Evolutionary conservation across 2,329 filamentous ascomycete genomes (phyloP).

Genomic region (Pyrenochaeta sp.): DNA sequence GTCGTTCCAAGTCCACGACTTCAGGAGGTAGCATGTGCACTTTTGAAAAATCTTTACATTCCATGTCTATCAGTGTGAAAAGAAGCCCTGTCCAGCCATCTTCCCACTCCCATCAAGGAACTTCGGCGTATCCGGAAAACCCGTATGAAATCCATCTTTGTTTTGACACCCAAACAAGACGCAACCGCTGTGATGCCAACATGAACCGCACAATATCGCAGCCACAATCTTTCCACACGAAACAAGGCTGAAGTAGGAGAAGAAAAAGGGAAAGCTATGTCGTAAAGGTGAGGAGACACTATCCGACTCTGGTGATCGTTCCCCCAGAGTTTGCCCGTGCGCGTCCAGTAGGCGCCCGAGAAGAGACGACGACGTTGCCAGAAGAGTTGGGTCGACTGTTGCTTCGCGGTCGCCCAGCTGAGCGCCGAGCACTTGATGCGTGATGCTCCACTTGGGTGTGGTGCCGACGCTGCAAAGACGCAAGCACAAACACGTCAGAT

Average conservation of each 20-base stretch:
- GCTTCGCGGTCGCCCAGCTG: conserved; percentile 49
- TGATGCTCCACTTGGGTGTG: conserved; percentile 48
- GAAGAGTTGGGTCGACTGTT: conserved; percentile 51
- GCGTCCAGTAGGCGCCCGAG: conserved; percentile 37
- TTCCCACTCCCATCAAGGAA: conserved; percentile 6
- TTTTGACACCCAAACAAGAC: conserved; percentile 27
- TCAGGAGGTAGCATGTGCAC: not conserved
- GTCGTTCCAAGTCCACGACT: not conserved
- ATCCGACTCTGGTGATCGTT: conserved; percentile 36
- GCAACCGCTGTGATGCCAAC: conserved; percentile 24
- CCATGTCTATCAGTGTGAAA: conserved; percentile 32
- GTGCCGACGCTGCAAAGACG: conserved; percentile 49
- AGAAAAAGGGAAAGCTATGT: conserved; percentile 4
- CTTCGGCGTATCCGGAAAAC: conserved; percentile 21
- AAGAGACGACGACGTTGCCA: conserved; percentile 30
- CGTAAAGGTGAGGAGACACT: conserved; percentile 6
- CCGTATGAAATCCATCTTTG: conserved; percentile 30
- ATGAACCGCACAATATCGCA: conserved; percentile 21
- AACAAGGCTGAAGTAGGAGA: conserved; percentile 13
- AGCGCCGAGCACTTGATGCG: conserved; percentile 42
- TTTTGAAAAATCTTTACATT: conserved; percentile 33
- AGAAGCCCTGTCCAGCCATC: conserved; percentile 12
- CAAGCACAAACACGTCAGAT: conserved; percentile 52
- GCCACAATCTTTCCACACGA: conserved; percentile 21
- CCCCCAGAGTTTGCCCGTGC: conserved; percentile 44